Base-by-base conservation (phyloP, 106 monocot genomes). In the Dioscorea alata region DNA sequence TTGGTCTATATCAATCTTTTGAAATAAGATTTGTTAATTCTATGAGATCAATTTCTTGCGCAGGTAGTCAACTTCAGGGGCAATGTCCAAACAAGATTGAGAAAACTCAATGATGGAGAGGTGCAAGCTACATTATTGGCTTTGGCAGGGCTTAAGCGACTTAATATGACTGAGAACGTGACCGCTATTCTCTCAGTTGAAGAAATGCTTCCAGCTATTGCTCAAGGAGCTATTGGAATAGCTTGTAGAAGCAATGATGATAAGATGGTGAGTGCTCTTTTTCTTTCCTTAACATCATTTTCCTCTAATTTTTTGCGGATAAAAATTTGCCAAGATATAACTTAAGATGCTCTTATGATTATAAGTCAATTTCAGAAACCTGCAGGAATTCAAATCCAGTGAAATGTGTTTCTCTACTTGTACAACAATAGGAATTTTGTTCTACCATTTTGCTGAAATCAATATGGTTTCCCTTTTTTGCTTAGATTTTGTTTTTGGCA, bases 181-280 rank as follows among this genome's bases (percentile, higher is more conserved):
- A 96, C 96, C 15, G 72, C 79, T 68, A 81, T 89, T 74, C 68
- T 96, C 1, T 83, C 96, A 8, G 70, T 87, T 33, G 96, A 96
- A 71, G 96, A 96, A 69, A 96, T 96, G 97, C 92, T 99, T 54
- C 97, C 97, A 50, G 97, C 97, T 66, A 85, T 99, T 73, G 92
- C 97, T 33, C 97, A 99, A 81, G 97, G 97, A 62, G 97, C 97
- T 59, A 99, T 99, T 59, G 97, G 97, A 65, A 99, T 99, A 69
- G 97, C 97, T 75, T 99, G 97, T 75, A 82, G 92, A 99, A 81
- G 64, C 68, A 74, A 83, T 49, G 96, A 97, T 79, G 97, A 99
- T 28, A 89, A 60, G 63, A 99, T 99, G 97, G 97, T 99, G 75
- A 13, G 64, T 61, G 8, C 49, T 18, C 63, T 49, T 10, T 32